Percentiles rank a stretch among this genome's conserved stretches.
These are phyloP conservation scores for Extremus antarcticus DNA, from an alignment of 495 filamentous ascomycete species.

Conservation along the genomic window DNA sequence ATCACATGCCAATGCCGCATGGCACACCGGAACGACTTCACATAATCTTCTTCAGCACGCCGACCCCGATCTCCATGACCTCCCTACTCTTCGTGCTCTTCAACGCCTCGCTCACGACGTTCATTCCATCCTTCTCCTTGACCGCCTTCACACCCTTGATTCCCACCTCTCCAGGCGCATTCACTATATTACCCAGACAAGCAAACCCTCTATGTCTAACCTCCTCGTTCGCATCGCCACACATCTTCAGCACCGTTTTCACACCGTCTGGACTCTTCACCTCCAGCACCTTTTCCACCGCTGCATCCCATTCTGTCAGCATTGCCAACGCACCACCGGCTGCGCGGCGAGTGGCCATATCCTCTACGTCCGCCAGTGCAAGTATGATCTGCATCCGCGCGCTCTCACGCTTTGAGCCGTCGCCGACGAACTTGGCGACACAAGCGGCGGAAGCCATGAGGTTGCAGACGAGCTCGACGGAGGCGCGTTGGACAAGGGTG, in stretches of 20 bases:
- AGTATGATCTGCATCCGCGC: conserved; percentile 72
- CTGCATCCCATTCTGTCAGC: conserved; percentile 64
- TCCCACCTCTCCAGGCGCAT: conserved; percentile 41
- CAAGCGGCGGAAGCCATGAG: conserved; percentile 69
- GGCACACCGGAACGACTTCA: not conserved
- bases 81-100: conserved; percentile 4
- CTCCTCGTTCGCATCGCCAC: conserved; percentile 63
- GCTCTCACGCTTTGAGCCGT: conserved; percentile 51
- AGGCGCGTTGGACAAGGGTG: conserved; percentile 64
- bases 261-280: conserved; percentile 46
- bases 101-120: conserved; percentile 3
- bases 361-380: conserved; percentile 77
- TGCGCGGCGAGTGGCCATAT: conserved; percentile 64
- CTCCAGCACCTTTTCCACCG: conserved; percentile 56
- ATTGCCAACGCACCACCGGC: conserved; percentile 82
- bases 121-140: conserved; percentile 20
- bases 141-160: conserved; percentile 8
- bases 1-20: not conserved
- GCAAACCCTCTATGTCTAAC: conserved; percentile 69
- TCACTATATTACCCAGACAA: conserved; percentile 54
- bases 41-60: conserved; percentile 11
- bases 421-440: conserved; percentile 57
- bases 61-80: conserved; percentile 7
- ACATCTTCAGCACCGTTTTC: conserved; percentile 59
- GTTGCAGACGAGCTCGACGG: conserved; percentile 86